A percentile compares a stretch with the other conserved stretches of the same genome.
phyloP scores from a whole-genome alignment of 2,329 filamentous ascomycete genomes.

The Trichoderma lentiforme region DNA sequence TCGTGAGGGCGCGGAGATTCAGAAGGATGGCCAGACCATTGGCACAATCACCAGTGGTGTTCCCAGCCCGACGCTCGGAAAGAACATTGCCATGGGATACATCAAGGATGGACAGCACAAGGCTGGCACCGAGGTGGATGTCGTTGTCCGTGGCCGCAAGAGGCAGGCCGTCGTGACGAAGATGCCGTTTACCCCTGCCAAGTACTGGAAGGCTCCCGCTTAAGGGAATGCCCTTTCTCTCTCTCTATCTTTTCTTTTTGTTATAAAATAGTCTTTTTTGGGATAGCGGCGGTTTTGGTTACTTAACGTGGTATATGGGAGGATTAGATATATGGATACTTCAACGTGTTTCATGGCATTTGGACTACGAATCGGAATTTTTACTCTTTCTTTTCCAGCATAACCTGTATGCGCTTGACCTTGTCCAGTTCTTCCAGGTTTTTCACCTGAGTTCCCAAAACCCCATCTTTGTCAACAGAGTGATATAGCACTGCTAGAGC shows the following conservation, averaged over 20 bases:
- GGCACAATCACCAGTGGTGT: constrained; percentile 86
- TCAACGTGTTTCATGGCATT: constrained; percentile 23
- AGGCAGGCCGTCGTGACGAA: constrained; percentile 74
- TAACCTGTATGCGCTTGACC: background rate
- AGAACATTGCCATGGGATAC: constrained; percentile 97
- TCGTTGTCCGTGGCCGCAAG: constrained; percentile 73
- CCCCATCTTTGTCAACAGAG: background rate
- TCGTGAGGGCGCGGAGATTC: constrained; percentile 80
- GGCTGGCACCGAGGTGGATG: constrained; percentile 74
- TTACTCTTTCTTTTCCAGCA: background rate
- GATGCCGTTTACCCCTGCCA: constrained; percentile 83
- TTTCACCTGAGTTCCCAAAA: background rate
- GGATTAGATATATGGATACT: constrained; percentile 18
- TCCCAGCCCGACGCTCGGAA: constrained; percentile 78
- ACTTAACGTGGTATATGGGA: constrained; percentile 15
- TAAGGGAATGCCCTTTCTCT: background rate
- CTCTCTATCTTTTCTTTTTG: background rate
- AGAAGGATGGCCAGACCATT: constrained; percentile 63
- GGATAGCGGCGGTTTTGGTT: constrained; percentile 1
- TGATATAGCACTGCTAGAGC: background rate
- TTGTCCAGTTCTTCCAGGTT: background rate
- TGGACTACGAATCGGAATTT: background rate
- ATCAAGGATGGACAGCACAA: constrained; percentile 79
- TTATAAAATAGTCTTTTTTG: background rate
- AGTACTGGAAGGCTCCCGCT: constrained; percentile 55